phyloP scores from a whole-genome alignment of 2,329 filamentous ascomycete genomes.

The Chaetomium globosum region DNA sequence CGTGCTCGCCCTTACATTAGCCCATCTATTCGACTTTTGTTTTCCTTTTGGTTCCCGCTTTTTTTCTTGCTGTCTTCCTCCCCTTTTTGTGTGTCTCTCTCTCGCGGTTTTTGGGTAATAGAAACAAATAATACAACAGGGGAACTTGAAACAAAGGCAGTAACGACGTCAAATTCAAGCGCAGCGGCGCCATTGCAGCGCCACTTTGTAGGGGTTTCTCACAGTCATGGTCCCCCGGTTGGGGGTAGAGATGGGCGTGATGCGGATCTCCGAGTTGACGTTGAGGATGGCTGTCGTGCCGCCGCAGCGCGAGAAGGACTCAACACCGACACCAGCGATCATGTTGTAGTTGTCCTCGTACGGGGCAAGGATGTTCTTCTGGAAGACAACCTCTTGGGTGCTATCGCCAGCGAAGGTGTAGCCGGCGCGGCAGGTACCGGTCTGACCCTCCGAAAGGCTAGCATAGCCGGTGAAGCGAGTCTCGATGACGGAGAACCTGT shows the following conservation, averaged over 20 bases:
- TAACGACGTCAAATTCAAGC: background rate
- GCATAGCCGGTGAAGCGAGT: conserved; percentile 39
- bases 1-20: conserved; percentile 26
- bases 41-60: background rate
- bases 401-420: conserved; percentile 38
- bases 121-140: conserved; percentile 1
- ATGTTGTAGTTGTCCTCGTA: conserved; percentile 40
- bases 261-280: conserved; percentile 40
- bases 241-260: conserved; percentile 36
- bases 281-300: conserved; percentile 37
- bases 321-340: conserved; percentile 37
- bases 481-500: conserved; percentile 38
- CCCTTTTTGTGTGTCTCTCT: background rate
- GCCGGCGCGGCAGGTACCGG: conserved; percentile 38
- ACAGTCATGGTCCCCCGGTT: conserved; percentile 38
- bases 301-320: conserved; percentile 36
- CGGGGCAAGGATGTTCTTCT: conserved; percentile 38
- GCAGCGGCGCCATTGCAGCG: conserved; percentile 31
- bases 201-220: conserved; percentile 28
- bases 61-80: conserved; percentile 1
- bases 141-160: conserved; percentile 3
- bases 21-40: conserved; percentile 23
- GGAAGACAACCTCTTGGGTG: conserved; percentile 38
- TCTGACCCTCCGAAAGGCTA: conserved; percentile 36
- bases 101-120: conserved; percentile 3